A percentile compares a stretch with the other conserved stretches of the same genome.
Conservation (phyloP, 495 filamentous ascomycete species). For the Bathelium albidoporum region DNA sequence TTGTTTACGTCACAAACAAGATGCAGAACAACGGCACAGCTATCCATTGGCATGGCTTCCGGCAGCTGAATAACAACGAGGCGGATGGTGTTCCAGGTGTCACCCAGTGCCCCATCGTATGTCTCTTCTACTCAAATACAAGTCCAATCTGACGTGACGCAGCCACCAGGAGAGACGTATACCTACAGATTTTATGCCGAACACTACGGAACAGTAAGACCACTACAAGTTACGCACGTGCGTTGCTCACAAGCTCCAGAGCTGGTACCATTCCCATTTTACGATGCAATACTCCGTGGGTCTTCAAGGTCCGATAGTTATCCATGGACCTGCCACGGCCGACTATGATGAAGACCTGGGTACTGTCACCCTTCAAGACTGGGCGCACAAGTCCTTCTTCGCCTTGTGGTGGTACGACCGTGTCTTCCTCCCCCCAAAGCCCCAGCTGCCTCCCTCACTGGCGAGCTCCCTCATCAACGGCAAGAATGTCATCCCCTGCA, state of each 20-base stretch:
- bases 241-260: neutral
- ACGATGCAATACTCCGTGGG: constrained; percentile 20
- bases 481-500: constrained; percentile 29
- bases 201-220: constrained; percentile 11
- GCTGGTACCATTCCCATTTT: constrained; percentile 22
- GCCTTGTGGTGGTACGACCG: constrained; percentile 5
- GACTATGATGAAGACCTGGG: constrained; percentile 21
- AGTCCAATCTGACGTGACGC: neutral
- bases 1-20: constrained; percentile 18
- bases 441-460: constrained; percentile 17
- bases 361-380: constrained; percentile 28
- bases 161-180: constrained; percentile 17
- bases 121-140: neutral
- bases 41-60: constrained; percentile 22
- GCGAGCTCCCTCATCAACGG: constrained; percentile 21
- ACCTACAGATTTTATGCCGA: constrained; percentile 21
- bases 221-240: neutral
- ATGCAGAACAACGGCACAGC: constrained; percentile 18
- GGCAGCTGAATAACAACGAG: constrained; percentile 16
- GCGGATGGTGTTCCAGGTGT: constrained; percentile 19
- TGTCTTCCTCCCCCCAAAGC: constrained; percentile 9
- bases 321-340: constrained; percentile 17
- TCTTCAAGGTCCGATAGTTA: constrained; percentile 18
- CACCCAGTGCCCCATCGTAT: constrained; percentile 20
- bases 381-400: constrained; percentile 22